Evolutionary conservation across 352 stramenopile species (phyloP), one percentile per base, ranked within the genome.

Genomic region (Globisporangium paddicum): DNA sequence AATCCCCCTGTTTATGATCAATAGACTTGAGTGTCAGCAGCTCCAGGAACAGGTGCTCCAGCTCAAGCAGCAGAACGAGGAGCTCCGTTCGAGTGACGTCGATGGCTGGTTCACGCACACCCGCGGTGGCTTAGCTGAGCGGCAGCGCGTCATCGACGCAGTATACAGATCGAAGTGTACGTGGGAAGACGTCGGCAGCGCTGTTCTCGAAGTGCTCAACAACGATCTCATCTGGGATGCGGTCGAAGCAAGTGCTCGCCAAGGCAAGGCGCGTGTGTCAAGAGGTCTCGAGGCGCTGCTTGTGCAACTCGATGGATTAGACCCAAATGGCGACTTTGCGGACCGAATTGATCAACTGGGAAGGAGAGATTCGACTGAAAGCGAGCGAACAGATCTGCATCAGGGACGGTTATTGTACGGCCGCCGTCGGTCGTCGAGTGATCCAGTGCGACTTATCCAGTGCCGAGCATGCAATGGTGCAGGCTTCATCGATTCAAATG

Each of bases 201-300:
- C 79, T 1, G 56, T 89, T 18, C 57, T 78, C 2, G 77, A 89
- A 54, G 60, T 89, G 5, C 62, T 89, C 7, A 89, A 85, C 55
- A 87, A 83, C 48, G 77, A 89, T 25, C 55, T 82, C 41, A 58
- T 89, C 3, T 89, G 79, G 79, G 57, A 73, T 21, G 77, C 73
- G 1, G 77, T 87, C 3, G 71, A 85, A 57, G 49, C 71, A 41
- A 79, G 73, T 32, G 73, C 75, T 37, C 64, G 63, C 8, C 60
- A 67, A 18, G 66, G 76, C 32, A 84, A 84, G 32, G 58, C 40
- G 1, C 72, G 79, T 4, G 59, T 67, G 16, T 69, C 73, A 10
- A 60, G 69, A 45, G 77, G 79, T 0, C 46, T 89, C 5, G 77
- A 86, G 51, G 75, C 77, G 23, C n/a, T 82, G 1, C 25, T 89